Evolutionary conservation across 768 basidiomycete species (phyloP), one percentile per base, ranked within the genome.

Genomic region (Chalciporus pseudorubinellus): DNA sequence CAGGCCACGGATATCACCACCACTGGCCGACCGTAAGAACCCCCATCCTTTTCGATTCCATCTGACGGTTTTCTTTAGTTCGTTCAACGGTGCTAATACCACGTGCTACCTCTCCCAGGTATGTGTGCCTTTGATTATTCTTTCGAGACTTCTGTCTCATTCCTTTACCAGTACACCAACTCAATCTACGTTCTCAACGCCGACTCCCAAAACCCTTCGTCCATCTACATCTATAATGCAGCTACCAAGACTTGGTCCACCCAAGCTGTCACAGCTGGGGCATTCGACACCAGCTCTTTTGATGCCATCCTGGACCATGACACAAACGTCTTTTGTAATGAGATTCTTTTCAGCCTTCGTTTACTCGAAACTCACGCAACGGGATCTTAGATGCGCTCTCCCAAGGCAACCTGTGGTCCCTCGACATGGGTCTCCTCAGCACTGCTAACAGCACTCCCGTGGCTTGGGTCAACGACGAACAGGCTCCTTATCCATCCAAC

Each of bases 221-320:
- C 77, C 50, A 69, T 97, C 45, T 84, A 93, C 73, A 88, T 97
- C 53, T 97, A 85, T 72, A 80, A 93, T 61, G 89, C 86, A 6
- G 64, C 73, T 7, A 77, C 75, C 20, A 81, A 83, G 54, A 77
- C 85, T 1, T 95, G 94, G 94, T 80, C 87, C 3, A 87, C 79
- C 3, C 94, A 98, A 64, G 57, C 74, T 2, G 78, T 78, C 19
- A 77, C 72, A 6, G 59, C 77, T 1, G 78, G 77, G 31, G 68
- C 68, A 47, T 85, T 87, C 58, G 83, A 93, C 65, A 78, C 82
- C 4, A 67, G 76, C 2, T 79, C 81, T 18, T 86, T 84, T 60
- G 77, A 74, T 22, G 80, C 88, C 22, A 84, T 95, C 54, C 79
- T 98, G 29, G 94, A 98, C 71, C 94, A 95, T 57, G 94, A 98